Evolutionary conservation across 331 rosid genomes (phyloP).

Genomic region (Quercus lobata): DNA sequence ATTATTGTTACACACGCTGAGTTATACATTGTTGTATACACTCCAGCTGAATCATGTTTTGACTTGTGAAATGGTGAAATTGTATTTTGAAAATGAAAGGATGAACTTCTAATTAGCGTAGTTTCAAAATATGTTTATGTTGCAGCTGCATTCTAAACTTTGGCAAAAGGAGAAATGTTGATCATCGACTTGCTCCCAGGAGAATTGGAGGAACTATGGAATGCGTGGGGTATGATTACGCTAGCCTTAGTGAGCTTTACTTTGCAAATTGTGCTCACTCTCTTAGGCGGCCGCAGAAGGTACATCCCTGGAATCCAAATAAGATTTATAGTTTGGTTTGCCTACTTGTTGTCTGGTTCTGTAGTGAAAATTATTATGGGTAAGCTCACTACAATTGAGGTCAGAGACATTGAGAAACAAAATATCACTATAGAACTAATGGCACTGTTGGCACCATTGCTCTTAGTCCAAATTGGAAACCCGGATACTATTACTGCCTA

Average conservation of each 20-base stretch:
- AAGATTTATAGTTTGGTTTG: slow-evolving; percentile 52
- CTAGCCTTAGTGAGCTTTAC: slow-evolving; percentile 44
- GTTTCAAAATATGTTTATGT: too few species aligned
- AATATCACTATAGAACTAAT: slow-evolving; percentile 30
- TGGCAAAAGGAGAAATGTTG: not conserved
- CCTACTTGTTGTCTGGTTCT: slow-evolving; percentile 47
- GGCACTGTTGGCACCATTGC: slow-evolving; percentile 55
- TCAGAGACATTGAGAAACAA: slow-evolving; percentile 30
- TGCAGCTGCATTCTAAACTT: too few species aligned
- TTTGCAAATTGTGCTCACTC: slow-evolving; percentile 47
- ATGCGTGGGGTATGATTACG: slow-evolving; percentile 46
- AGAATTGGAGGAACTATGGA: slow-evolving; percentile 37
- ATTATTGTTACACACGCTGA: too few species aligned
- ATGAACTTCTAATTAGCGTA: too few species aligned
- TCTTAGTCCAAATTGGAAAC: slow-evolving; percentile 61
- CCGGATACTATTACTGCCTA: slow-evolving; percentile 69
- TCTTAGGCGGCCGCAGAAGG: slow-evolving; percentile 56
- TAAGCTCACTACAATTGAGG: slow-evolving; percentile 37
- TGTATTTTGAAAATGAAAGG: too few species aligned
- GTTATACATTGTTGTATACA: too few species aligned
- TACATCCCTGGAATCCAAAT: slow-evolving; percentile 41
- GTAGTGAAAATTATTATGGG: slow-evolving; percentile 50
- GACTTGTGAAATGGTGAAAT: too few species aligned
- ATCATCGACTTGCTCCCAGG: slow-evolving; percentile 36
- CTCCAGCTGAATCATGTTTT: too few species aligned